Evolutionary conservation across 139 green algal genomes (phyloP), one percentile per base, ranked within the genome.

Genomic region (Nannochloris sp.): DNA sequence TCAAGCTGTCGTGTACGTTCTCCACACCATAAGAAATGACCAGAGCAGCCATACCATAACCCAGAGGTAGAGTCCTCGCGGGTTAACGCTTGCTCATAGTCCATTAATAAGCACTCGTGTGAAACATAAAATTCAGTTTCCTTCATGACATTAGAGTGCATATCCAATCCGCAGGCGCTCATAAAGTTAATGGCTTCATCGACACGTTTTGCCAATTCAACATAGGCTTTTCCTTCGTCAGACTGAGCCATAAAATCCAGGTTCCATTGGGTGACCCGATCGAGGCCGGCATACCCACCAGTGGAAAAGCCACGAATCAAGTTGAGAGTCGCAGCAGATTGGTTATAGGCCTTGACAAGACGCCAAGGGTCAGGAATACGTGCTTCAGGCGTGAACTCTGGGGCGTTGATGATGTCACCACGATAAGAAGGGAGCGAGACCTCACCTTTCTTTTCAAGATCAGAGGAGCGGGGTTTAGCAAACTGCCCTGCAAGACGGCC

Each of bases 401-500:
- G 83, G 4, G 81, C 88, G 72, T 99, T 99, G 81, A 99, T 97
- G 83, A 97, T 99, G 85, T 99, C 95, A 2, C 95, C 95, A 39
- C 87, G 79, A 83, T 97, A 97, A 23, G 74, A 88, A n/a, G 92
- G 92, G 36, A 97, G 78, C 38, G 73, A 65, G 14, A 88, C 69
- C 9, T 32, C 25, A 45, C 85, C 82, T 38, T 86, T 82, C 13
- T 60, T 80, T 81, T 97, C 91, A 25, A 83, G 70, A 65, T 82
- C 67, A 3, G 85, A 78, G n/a, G 75, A 88, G 4, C 94, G 74
- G 4, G 95, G 95, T 85, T 99, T 99, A 69, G 95, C 95, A 64
- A 99, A 99, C 81, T 99, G 95, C 1, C 95, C 95, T 6, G 95
- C 95, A 80, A 99, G 95, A 65, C 95, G 87, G 8, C 95, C 95